Conservation (phyloP, 2,329 filamentous ascomycete species). For the Aspergillus sp. region DNA sequence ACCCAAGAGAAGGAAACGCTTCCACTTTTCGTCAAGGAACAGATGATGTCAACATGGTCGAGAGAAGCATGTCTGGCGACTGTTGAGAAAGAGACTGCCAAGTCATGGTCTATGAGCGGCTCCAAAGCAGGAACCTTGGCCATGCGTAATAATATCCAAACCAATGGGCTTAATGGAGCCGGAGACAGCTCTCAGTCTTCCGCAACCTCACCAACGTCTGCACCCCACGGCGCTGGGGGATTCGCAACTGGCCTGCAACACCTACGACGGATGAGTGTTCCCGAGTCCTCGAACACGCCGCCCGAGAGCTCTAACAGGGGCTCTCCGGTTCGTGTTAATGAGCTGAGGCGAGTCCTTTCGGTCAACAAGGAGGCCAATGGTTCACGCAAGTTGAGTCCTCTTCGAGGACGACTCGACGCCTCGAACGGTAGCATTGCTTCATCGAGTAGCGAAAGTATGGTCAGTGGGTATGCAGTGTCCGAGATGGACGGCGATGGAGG, state of each 20-base stretch:
- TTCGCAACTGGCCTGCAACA: slow-evolving; percentile 23
- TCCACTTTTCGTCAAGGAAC: slow-evolving; percentile 63
- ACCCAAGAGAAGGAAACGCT: slow-evolving; percentile 43
- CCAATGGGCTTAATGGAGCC: slow-evolving; percentile 17
- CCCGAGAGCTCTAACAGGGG: slow-evolving; percentile 36
- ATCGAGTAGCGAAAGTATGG: slow-evolving; percentile 43
- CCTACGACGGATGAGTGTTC: slow-evolving; percentile 31
- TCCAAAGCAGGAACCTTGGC: slow-evolving; percentile 60
- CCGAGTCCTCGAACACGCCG: slow-evolving; percentile 29
- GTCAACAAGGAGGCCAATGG: slow-evolving; percentile 29
- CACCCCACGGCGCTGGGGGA: slow-evolving; percentile 16
- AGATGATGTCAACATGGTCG: slow-evolving; percentile 76
- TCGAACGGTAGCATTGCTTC: slow-evolving; percentile 30
- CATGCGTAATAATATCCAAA: slow-evolving; percentile 22
- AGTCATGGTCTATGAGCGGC: slow-evolving; percentile 69
- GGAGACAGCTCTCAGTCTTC: slow-evolving; percentile 26
- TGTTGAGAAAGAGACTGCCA: slow-evolving; percentile 62
- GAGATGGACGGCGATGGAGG: slow-evolving; percentile 26
- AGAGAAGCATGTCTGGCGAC: slow-evolving; percentile 67
- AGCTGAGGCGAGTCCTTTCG: slow-evolving; percentile 44
- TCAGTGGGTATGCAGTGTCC: slow-evolving; percentile 35
- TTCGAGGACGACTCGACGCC: slow-evolving; percentile 33
- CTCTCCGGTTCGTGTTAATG: slow-evolving; percentile 44
- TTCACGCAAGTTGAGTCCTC: slow-evolving; percentile 36
- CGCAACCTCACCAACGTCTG: slow-evolving; percentile 15